Conservation (phyloP, 345 rosid genomes). For the Salix viminalis region DNA sequence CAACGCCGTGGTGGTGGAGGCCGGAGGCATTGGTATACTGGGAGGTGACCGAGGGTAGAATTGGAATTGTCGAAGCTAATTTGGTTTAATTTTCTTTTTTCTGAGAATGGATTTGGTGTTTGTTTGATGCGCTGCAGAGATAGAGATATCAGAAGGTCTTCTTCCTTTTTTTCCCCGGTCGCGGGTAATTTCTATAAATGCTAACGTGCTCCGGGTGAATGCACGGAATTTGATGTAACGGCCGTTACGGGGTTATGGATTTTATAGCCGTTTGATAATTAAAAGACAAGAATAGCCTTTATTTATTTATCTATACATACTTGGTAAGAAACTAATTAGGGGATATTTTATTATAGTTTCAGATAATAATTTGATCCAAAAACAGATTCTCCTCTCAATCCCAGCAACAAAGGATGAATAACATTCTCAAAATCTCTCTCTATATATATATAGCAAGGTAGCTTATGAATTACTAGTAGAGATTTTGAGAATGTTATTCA, state of each 20-base stretch:
- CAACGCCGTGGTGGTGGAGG: conserved; percentile 28
- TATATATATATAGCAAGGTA: too few relatives aligned
- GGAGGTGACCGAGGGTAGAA: not conserved
- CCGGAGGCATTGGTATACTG: conserved; percentile 27
- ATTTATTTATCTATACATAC: not conserved
- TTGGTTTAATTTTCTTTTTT: not conserved
- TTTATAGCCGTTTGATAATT: not conserved
- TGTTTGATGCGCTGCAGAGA: not conserved
- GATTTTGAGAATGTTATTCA: not conserved
- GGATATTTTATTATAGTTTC: not conserved
- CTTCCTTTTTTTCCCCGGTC: not conserved
- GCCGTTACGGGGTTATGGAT: conserved; percentile 12
- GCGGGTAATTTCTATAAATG: conserved; percentile 15
- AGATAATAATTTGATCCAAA: not conserved
- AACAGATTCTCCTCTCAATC: not conserved
- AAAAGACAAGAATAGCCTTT: not conserved
- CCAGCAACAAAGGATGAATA: not conserved
- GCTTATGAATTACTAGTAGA: too few relatives aligned
- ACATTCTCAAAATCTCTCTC: not conserved
- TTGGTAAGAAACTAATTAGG: not conserved
- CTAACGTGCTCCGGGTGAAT: conserved; percentile 30
- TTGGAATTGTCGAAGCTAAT: not conserved
- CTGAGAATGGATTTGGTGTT: not conserved
- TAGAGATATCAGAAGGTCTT: not conserved
- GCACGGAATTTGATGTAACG: conserved; percentile 41